phyloP scores from a whole-genome alignment of 371 early-diverging fungal genomes.

The Sporodiniella umbellata region DNA sequence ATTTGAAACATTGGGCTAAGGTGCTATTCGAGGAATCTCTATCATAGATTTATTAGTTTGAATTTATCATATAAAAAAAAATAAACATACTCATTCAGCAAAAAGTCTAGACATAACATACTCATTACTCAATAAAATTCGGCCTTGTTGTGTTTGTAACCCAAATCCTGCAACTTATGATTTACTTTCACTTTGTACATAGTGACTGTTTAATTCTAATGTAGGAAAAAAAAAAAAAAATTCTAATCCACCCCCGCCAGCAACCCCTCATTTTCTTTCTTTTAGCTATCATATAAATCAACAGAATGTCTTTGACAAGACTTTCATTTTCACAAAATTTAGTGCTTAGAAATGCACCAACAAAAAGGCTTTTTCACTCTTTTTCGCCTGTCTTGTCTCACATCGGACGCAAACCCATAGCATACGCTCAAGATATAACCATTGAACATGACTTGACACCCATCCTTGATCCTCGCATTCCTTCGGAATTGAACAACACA shows the following conservation, averaged over 20 bases:
- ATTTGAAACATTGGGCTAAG: too few species aligned
- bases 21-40: too few species aligned
- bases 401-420: conserved; percentile 71
- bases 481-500: conserved; percentile 63
- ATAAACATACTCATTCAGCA: too few species aligned
- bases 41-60: too few species aligned
- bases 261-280: neutral
- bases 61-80: too few species aligned
- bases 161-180: too few species aligned
- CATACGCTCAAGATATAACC: conserved; percentile 62
- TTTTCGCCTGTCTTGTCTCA: conserved; percentile 52
- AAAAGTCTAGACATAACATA: too few species aligned
- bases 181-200: too few species aligned
- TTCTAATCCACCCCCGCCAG: neutral
- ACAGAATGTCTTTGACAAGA: neutral
- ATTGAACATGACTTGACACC: conserved; percentile 60
- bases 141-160: too few species aligned
- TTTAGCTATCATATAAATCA: neutral
- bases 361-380: conserved; percentile 36
- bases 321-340: neutral
- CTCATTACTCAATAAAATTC: too few species aligned
- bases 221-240: neutral
- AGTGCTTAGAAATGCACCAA: neutral
- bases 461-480: conserved; percentile 53
- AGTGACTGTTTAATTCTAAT: conserved; percentile 1